Evolutionary conservation across 2,329 filamentous ascomycete genomes (phyloP), one percentile per base, ranked within the genome.

Genomic region (Dendryphion nanum): DNA sequence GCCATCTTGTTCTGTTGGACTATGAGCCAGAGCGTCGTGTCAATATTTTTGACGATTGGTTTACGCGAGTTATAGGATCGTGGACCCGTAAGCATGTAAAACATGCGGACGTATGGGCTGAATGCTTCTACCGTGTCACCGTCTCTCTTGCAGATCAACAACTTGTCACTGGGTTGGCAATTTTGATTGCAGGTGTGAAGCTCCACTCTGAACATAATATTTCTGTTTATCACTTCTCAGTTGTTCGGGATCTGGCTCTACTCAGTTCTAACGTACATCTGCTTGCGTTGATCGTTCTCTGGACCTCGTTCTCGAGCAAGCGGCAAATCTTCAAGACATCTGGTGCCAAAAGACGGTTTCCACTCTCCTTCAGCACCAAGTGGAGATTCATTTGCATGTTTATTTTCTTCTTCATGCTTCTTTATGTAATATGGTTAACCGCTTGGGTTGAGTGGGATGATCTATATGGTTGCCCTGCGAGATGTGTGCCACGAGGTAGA

Each of bases 231-330:
- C 51, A 55, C 20, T 62, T 56, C 38, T 41, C 50, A n/a, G 47
- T 58, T 6, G 44, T 57, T 4, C 37, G 44, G 13, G 55, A 60
- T 30, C 40, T 63, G 8, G 59, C 53, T 5, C 63, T 58, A 53
- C 50, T 63, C 21, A 51, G 54, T 6, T 48, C 48, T 18, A 53
- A 44, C 12, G 48, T 50, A 2, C 59, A 63, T 30, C 37, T 61
- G 6, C 45, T 49, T 3, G 44, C 55, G 2, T 35, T 63, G 2
- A 33, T 31, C 0, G 35, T 55, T 16, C 42, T 61, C 5, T 30
- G 35, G 14, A 33, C 31, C 4, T 51, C 42, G 32, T 35, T 58
- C 12, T 33, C 19, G 8, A 28, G 42, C 20, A 21, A 39, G 12
- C 30, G 19, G 14, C 30, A 15, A 18, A 16, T 12, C 23, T 26